Evolutionary conservation across 2,329 filamentous ascomycete genomes (phyloP), one percentile per base, ranked within the genome.

Genomic region (Ascochyta viciae-villosae): DNA sequence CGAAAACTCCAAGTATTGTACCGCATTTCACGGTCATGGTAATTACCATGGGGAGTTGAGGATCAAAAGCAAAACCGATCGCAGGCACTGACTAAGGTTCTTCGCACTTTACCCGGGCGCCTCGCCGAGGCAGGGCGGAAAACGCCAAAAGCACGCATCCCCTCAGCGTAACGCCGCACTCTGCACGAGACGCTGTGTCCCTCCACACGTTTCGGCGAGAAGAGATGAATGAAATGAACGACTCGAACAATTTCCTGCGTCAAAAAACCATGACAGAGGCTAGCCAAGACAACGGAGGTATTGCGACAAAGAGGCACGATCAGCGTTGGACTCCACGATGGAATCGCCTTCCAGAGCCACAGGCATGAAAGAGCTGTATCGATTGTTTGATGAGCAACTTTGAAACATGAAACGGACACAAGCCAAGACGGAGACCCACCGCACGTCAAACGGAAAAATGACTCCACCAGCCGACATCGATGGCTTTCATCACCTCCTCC

Each of bases 301-400:
- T 26, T 47, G 47, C 47, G 31, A 51, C n/a, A 51, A 39, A 34
- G 26, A 47, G 53, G 37, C 31, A 51, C 47, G 42, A 43, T 43
- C 53, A n/a, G 47, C 52, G 37, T n/a, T 41, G 19, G 37, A 34
- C 3, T 15, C 12, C 37, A 16, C 23, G n/a, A 46, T 41, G 42
- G 27, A 47, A 27, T 31, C 47, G 47, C 42, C 31, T 47, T 41
- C 38, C 29, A 24, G 19, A 46, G 23, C 19, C 31, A 23, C 33
- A 51, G 6, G 47, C 43, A 51, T 56, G 47, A 35, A 44, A 26
- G 33, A 47, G 26, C 3, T 39, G 15, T 48, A 56, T 50, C 22
- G 53, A 56, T 47, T 56, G 53, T 56, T 56, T 51, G 53, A 56
- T 56, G 53, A 27, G 29, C 53, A 35, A 35, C 37, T 34, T 31